phyloP scores from a whole-genome alignment of 352 stramenopile genomes.

The Pythium dissotocum region DNA sequence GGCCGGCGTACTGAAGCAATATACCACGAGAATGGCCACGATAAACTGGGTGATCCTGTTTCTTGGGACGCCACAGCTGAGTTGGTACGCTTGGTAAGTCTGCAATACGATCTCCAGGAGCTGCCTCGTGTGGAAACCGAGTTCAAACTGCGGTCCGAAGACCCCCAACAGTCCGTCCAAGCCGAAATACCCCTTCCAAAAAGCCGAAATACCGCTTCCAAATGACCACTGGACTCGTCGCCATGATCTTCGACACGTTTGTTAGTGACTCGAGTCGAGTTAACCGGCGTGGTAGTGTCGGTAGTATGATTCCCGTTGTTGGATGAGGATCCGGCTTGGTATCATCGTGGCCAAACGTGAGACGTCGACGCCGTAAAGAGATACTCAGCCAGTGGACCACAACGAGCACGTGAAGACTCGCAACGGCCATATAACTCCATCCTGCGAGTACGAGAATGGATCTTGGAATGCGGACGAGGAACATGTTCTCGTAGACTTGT shows the following conservation, averaged over 20 bases:
- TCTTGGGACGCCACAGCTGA: not conserved
- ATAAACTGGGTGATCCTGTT: conserved; percentile 10
- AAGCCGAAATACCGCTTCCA: not conserved
- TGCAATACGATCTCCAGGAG: conserved; percentile 5
- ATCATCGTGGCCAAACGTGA: conserved; percentile 3
- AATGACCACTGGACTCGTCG: not conserved
- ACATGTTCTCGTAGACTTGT: conserved; percentile 5
- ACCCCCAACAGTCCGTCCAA: not conserved
- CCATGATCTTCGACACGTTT: not conserved
- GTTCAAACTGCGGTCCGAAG: not conserved
- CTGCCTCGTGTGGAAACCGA: not conserved
- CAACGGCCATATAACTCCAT: not conserved
- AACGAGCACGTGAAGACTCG: not conserved
- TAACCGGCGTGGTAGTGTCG: not conserved
- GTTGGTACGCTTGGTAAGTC: conserved; percentile 16
- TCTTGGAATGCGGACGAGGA: not conserved
- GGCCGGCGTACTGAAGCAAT: conserved; percentile 3
- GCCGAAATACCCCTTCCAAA: not conserved
- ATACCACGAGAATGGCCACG: conserved; percentile 5
- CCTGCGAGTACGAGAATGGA: not conserved
- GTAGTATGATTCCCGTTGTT: not conserved
- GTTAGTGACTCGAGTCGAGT: not conserved
- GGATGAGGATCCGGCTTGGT: not conserved
- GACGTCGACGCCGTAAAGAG: not conserved
- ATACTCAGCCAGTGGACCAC: not conserved